Evolutionary conservation across 805 yeast genomes (phyloP).

Genomic region (Nakazawaea ambrosiae): DNA sequence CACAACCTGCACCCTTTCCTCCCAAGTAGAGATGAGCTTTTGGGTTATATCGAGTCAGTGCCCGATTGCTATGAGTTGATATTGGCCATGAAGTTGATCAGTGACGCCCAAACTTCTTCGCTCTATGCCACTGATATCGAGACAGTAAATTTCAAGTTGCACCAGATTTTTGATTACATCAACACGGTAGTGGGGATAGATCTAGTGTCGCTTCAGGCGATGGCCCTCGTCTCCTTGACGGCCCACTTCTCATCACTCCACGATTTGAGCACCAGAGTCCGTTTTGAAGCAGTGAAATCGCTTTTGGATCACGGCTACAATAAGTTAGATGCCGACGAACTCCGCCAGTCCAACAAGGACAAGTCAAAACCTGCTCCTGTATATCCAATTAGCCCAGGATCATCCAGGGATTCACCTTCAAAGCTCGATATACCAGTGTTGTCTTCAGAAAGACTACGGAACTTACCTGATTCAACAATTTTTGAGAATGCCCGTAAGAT

Average conservation of each 20-base stretch:
- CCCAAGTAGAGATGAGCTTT: constrained; percentile 31
- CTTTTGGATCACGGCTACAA: constrained; percentile 5
- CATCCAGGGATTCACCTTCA: constrained; percentile 1
- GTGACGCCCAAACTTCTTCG: constrained; percentile 36
- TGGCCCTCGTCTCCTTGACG: constrained; percentile 33
- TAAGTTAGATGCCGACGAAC: neutral
- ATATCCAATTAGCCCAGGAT: constrained; percentile 15
- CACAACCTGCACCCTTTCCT: constrained; percentile 41
- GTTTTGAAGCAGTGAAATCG: constrained; percentile 30
- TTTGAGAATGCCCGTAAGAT: constrained; percentile 34
- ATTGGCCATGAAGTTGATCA: constrained; percentile 39
- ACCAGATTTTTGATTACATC: constrained; percentile 24
- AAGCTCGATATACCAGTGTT: neutral
- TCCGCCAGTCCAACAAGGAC: neutral
- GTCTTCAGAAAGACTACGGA: constrained; percentile 13
- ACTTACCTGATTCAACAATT: constrained; percentile 6
- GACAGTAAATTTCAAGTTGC: constrained; percentile 30
- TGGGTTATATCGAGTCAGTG: constrained; percentile 24
- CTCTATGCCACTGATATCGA: constrained; percentile 31
- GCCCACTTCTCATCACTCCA: constrained; percentile 48
- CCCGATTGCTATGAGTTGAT: constrained; percentile 34
- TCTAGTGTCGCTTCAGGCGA: constrained; percentile 34
- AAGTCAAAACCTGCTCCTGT: neutral
- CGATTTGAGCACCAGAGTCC: constrained; percentile 33
- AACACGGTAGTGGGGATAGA: constrained; percentile 29